These are phyloP conservation scores for Apiotrichum domesticum DNA, from an alignment of 1,284 basidiomycete species.

Conservation along the genomic window DNA sequence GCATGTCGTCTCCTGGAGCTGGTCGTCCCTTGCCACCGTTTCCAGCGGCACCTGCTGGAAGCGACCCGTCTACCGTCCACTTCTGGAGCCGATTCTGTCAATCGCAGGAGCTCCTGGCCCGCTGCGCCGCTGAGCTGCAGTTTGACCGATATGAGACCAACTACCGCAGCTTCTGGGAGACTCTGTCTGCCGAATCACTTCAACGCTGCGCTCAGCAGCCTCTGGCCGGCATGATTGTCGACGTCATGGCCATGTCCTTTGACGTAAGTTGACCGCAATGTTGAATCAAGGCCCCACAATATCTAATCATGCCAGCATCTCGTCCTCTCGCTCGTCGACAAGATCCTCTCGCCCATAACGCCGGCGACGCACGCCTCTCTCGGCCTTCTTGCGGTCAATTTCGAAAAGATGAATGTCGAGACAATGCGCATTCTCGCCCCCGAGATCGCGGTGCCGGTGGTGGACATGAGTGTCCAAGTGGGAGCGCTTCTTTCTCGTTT, in stretches of 20 bases:
- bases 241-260: constrained; percentile 11
- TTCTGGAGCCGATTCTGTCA: constrained; percentile 34
- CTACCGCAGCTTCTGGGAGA: constrained; percentile 33
- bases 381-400: constrained; percentile 21
- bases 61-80: constrained; percentile 7
- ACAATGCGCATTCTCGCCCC: constrained; percentile 15
- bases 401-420: constrained; percentile 31
- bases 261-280: background rate
- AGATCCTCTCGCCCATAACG: constrained; percentile 21
- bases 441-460: constrained; percentile 25
- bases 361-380: constrained; percentile 17
- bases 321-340: constrained; percentile 24
- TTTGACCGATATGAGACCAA: constrained; percentile 34
- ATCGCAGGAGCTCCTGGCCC: constrained; percentile 28
- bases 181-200: constrained; percentile 14
- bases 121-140: constrained; percentile 20
- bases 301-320: constrained; percentile 13
- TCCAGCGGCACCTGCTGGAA: constrained; percentile 19
- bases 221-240: constrained; percentile 12
- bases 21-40: constrained; percentile 22
- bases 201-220: constrained; percentile 20
- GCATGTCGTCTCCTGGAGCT: constrained; percentile 1
- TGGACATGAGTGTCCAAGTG: constrained; percentile 27
- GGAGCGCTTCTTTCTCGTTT: constrained; percentile 35
- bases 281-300: too few species aligned